Percentiles rank a stretch among this genome's conserved stretches.
These are phyloP conservation scores for Leavenworthia alabamica DNA, from an alignment of 345 rosid species.

Conservation along the genomic window DNA sequence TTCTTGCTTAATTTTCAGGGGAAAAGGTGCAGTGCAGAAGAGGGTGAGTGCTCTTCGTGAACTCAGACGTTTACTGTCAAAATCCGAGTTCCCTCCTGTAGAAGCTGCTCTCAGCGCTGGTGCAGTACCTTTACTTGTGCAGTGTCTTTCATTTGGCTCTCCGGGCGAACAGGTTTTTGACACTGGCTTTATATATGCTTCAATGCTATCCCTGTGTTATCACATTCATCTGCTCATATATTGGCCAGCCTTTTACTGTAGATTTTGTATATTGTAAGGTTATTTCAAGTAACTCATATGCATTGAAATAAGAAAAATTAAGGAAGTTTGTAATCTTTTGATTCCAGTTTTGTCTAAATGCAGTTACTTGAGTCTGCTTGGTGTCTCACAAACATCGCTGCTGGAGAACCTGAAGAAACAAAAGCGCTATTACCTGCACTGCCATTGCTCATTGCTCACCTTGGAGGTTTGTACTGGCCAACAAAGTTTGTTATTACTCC, in stretches of 20 bases:
- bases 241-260: neutral
- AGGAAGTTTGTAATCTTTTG: neutral
- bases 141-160: slow-evolving; percentile 88
- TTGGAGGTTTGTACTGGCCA: slow-evolving; percentile 64
- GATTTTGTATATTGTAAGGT: neutral
- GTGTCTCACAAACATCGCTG: slow-evolving; percentile 97
- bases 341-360: slow-evolving; percentile 16
- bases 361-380: slow-evolving; percentile 98
- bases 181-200: slow-evolving; percentile 7
- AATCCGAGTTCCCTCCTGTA: slow-evolving; percentile 77
- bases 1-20: slow-evolving; percentile 41
- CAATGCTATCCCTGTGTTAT: neutral
- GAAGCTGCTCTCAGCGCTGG: slow-evolving; percentile 76
- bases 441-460: slow-evolving; percentile 87
- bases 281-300: neutral
- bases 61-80: slow-evolving; percentile 76
- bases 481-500: neutral
- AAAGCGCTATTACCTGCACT: slow-evolving; percentile 77
- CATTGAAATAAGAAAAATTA: neutral
- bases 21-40: slow-evolving; percentile 86
- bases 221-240: neutral
- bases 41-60: slow-evolving; percentile 71
- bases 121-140: slow-evolving; percentile 78
- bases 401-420: slow-evolving; percentile 93
- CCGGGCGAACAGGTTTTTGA: slow-evolving; percentile 74